Conservation (phyloP, 345 rosid species). For the Mangifera indica region DNA sequence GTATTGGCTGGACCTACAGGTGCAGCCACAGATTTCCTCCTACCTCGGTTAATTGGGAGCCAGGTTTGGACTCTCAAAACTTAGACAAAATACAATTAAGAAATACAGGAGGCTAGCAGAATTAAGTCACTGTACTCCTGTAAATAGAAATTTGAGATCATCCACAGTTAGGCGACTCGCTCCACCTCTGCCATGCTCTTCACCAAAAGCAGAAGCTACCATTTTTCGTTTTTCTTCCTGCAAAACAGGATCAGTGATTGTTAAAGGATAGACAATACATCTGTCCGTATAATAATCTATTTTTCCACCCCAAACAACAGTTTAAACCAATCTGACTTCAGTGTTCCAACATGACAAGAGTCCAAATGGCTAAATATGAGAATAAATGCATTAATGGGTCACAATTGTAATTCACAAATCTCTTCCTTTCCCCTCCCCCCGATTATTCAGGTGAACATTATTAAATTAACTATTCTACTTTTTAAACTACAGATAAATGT, state of each 20-base stretch:
- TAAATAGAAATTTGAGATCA: slow-evolving; percentile 70
- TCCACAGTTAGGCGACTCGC: slow-evolving; percentile 77
- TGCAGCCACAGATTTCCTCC: slow-evolving; percentile 24
- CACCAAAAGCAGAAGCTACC: slow-evolving; percentile 99
- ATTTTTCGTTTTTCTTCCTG: slow-evolving; percentile 94
- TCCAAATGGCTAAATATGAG: neutral
- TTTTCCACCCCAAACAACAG: slow-evolving; percentile 10
- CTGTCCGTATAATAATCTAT: neutral
- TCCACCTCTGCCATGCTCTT: slow-evolving; percentile 75
- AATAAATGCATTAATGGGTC: neutral
- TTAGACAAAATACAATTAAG: slow-evolving; percentile 6
- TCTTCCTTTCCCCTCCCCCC: neutral
- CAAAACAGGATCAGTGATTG: slow-evolving; percentile 16
- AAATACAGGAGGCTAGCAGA: neutral
- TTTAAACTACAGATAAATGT: neutral
- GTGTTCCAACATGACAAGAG: neutral
- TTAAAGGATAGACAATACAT: slow-evolving; percentile 15
- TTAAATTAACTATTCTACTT: no score
- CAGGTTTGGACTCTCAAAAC: slow-evolving; percentile 13
- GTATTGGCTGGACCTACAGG: slow-evolving; percentile 19
- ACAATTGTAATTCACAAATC: neutral
- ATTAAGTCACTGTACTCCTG: slow-evolving; percentile 21
- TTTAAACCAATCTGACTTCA: neutral
- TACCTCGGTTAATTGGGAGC: slow-evolving; percentile 26
- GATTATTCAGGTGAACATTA: neutral